Base-by-base conservation (phyloP, 345 rosid species). In the Aegle marmelos region DNA sequence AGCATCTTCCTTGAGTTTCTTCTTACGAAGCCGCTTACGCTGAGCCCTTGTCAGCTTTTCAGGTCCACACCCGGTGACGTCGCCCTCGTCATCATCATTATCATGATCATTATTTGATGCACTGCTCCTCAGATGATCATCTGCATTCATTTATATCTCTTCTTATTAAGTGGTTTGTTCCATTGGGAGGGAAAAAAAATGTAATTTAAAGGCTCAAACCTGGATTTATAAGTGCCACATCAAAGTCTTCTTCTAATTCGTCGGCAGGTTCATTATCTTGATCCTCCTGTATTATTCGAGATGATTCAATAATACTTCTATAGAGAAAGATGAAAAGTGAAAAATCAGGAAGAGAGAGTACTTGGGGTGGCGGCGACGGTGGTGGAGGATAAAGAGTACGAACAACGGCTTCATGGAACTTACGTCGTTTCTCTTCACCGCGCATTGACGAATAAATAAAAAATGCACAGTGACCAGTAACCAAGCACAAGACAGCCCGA, bases 11-110 rank as follows among this genome's bases (percentile, higher is more conserved):
- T 86, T 91, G 53, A 95, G 87, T 87, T 79, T 90, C 85, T 82
- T 93, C 89, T 84, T 90, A 36, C 95, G 86, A 48, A 88, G 60
- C 79, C 97, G 84, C 83, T 95, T 91, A 80, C 98, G 91, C 83
- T 91, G 93, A 48, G 98, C 89, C 79, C 98, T 81, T 30, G 85
- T 87, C 72, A 83, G 82, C 86, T 88, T 90, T 73, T 65, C 85
- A 19, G 17, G n/a, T 73, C 72, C 76, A 60, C 59, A 9, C 16
- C 75, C 82, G 24, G 67, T 68, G 7, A 19, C 83, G 6, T 73
- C 57, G 19, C 33, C 76, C 5, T 74, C 5, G 10, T 72, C 19
- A 2, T 10, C 68, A 14, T 70, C 88, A 34, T 37, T 9, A 37
- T 36, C 78, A 3, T 58, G 85, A 27, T 77, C 78, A 2, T 53